These are phyloP conservation scores for Sarocladium strictum DNA, from an alignment of 2,329 filamentous ascomycete genomes.

Conservation along the genomic window DNA sequence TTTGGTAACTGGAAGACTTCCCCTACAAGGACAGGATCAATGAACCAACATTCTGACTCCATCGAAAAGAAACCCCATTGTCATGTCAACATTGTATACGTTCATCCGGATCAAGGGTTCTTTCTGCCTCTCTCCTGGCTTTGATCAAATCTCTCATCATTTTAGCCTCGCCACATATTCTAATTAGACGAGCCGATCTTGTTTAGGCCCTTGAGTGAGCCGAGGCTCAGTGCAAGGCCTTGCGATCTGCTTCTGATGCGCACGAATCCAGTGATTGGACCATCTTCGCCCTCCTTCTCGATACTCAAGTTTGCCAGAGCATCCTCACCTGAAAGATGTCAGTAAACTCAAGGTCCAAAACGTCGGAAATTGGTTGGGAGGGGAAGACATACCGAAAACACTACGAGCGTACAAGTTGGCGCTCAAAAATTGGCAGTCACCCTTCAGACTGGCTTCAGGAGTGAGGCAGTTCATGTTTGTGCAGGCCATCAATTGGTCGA, in stretches of 20 bases:
- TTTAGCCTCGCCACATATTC: neutral
- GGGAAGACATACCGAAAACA: constrained; percentile 78
- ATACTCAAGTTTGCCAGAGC: constrained; percentile 95
- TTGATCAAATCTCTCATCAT: neutral
- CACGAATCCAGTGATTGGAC: constrained; percentile 93
- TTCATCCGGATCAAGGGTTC: neutral
- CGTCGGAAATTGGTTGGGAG: constrained; percentile 9
- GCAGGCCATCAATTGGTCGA: constrained; percentile 90
- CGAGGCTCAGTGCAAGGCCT: constrained; percentile 86
- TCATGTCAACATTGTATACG: constrained; percentile 9
- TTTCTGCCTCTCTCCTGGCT: neutral
- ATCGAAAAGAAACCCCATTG: neutral
- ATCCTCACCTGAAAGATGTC: constrained; percentile 72
- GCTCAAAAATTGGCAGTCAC: constrained; percentile 95
- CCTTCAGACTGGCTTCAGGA: constrained; percentile 91
- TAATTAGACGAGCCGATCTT: constrained; percentile 52
- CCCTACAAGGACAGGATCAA: neutral
- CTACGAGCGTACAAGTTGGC: constrained; percentile 95
- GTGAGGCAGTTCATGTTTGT: constrained; percentile 99
- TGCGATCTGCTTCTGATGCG: constrained; percentile 96
- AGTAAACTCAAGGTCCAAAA: constrained; percentile 17
- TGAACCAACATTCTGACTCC: constrained; percentile 1
- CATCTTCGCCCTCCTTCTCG: constrained; percentile 93
- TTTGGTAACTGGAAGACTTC: neutral
- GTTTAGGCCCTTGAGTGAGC: constrained; percentile 90